These are phyloP conservation scores for Starmerella floris DNA, from an alignment of 805 yeast species.

Conservation along the genomic window DNA sequence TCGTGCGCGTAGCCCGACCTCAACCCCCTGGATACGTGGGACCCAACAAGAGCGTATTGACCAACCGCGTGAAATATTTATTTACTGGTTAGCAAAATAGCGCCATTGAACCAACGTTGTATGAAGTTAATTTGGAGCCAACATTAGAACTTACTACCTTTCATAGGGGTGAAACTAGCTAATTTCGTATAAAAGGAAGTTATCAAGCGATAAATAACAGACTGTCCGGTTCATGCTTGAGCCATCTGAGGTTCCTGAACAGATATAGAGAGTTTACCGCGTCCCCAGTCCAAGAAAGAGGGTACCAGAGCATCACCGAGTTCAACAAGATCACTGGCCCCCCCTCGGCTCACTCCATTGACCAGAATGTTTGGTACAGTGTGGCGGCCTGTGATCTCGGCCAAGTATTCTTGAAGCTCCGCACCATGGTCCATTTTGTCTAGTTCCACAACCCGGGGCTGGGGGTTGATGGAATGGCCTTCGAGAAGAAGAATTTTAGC, in stretches of 20 bases:
- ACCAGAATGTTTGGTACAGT: constrained; percentile 88
- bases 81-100: too few relatives aligned
- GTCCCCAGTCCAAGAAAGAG: constrained; percentile 43
- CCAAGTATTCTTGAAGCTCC: constrained; percentile 61
- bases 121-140: too few relatives aligned
- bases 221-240: too few relatives aligned
- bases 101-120: too few relatives aligned
- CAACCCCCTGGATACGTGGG: too few relatives aligned
- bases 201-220: too few relatives aligned
- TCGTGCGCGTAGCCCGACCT: too few relatives aligned
- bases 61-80: too few relatives aligned
- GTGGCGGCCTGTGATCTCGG: constrained; percentile 52
- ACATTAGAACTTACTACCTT: too few relatives aligned
- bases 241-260: constrained; percentile 8
- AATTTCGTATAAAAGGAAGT: too few relatives aligned
- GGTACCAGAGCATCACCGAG: constrained; percentile 45
- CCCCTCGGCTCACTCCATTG: constrained; percentile 68
- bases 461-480: constrained; percentile 59
- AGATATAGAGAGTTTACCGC: constrained; percentile 18
- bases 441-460: constrained; percentile 62
- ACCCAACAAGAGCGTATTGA: too few relatives aligned
- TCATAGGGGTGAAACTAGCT: too few relatives aligned
- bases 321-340: constrained; percentile 64
- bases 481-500: constrained; percentile 53
- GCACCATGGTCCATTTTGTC: constrained; percentile 68